Conservation (phyloP, 73 alveolate genomes). For the Blepharisma japonicum region DNA sequence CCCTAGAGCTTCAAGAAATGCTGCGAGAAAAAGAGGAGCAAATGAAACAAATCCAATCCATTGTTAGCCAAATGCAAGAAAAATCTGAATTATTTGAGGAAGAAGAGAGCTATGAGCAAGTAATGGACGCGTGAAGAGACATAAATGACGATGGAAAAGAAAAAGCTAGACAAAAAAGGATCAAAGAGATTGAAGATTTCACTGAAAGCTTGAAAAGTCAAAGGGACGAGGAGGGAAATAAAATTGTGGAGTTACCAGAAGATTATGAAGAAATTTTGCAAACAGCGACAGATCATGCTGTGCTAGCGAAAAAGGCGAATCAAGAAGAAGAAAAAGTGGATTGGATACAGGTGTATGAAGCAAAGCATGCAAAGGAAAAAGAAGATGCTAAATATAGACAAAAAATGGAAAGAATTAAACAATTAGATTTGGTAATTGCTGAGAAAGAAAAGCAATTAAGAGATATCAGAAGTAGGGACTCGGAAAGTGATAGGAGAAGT, state of each 20-base stretch:
- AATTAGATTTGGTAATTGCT: not conserved
- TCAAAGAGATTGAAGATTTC: not conserved
- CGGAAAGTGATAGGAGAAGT: too few relatives aligned
- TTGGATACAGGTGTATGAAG: not conserved
- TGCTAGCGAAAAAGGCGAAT: not conserved
- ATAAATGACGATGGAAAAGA: not conserved
- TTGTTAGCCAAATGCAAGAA: too few relatives aligned
- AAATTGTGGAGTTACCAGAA: not conserved
- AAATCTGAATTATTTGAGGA: not conserved
- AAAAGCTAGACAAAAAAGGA: not conserved
- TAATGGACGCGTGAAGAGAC: not conserved
- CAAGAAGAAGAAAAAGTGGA: not conserved
- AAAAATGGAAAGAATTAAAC: slow-evolving; percentile 14
- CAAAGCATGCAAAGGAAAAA: not conserved
- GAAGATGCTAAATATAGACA: not conserved
- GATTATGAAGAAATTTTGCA: slow-evolving; percentile 9
- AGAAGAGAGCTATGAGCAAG: not conserved
- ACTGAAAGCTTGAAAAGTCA: not conserved
- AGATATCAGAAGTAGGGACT: not conserved
- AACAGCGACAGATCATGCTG: not conserved
- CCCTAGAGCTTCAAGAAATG: too few relatives aligned
- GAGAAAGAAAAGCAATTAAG: not conserved
- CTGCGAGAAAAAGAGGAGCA: too few relatives aligned
- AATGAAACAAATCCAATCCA: too few relatives aligned
- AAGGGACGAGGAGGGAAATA: not conserved